These are phyloP conservation scores for Malassezia yamatoensis DNA, from an alignment of 1,284 basidiomycete genomes.

Conservation along the genomic window DNA sequence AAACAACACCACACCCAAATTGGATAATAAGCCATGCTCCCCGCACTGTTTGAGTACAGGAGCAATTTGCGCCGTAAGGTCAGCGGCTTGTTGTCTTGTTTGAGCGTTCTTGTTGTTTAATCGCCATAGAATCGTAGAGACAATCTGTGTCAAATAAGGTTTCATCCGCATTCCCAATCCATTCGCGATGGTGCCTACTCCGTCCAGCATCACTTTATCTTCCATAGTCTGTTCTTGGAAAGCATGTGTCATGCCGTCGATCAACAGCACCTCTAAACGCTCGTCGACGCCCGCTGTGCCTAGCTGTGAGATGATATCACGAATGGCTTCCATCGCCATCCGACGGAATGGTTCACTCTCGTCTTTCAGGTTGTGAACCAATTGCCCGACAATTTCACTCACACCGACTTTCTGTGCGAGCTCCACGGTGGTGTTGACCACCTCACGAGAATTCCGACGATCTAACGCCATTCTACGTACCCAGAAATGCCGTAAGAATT, in stretches of 20 bases:
- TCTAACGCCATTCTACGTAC: constrained; percentile 88
- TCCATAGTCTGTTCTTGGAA: constrained; percentile 99
- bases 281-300: constrained; percentile 96
- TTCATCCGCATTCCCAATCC: constrained; percentile 95
- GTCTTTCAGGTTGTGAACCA: constrained; percentile 87
- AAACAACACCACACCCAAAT: constrained; percentile 90
- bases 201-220: constrained; percentile 97
- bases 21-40: constrained; percentile 87
- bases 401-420: constrained; percentile 93
- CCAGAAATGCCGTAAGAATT: constrained; percentile 99
- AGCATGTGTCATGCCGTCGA: constrained; percentile 96
- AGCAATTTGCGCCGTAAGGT: constrained; percentile 84
- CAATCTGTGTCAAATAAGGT: constrained; percentile 95
- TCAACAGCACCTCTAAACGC: constrained; percentile 79
- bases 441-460: constrained; percentile 86
- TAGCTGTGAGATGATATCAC: constrained; percentile 81
- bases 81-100: constrained; percentile 95
- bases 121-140: constrained; percentile 98
- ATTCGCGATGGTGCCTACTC: constrained; percentile 92
- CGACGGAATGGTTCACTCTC: constrained; percentile 81
- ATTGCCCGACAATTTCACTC: constrained; percentile 82
- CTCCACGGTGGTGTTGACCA: constrained; percentile 97
- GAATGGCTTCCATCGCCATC: constrained; percentile 99
- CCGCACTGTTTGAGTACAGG: constrained; percentile 98
- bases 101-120: constrained; percentile 99